Evolutionary conservation across 257 asterid species (phyloP).

Genomic region (Nemophila menziesii): DNA sequence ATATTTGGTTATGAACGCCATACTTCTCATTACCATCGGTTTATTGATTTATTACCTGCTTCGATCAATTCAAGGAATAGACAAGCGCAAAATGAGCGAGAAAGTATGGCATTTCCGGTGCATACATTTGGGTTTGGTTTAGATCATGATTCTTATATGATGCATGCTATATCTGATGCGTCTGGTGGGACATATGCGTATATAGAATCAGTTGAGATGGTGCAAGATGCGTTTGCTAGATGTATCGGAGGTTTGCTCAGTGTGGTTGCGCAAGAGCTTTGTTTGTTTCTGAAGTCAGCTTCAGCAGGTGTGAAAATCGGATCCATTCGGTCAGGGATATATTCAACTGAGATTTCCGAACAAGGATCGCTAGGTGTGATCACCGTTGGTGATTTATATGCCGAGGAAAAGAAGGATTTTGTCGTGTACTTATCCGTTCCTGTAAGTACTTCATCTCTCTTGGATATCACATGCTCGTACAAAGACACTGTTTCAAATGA

Average conservation of each 20-base stretch:
- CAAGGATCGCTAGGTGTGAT: constrained; percentile 16
- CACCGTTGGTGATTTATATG: constrained; percentile 28
- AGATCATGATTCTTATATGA: constrained; percentile 27
- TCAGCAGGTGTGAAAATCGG: constrained; percentile 24
- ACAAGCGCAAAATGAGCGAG: not conserved
- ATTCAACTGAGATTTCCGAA: not conserved
- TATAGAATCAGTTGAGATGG: constrained; percentile 24
- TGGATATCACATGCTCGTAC: not conserved
- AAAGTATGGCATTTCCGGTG: constrained; percentile 13
- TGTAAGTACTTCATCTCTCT: constrained; percentile 11
- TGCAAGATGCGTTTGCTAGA: constrained; percentile 36
- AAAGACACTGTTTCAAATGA: constrained; percentile 10
- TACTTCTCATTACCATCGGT: not conserved
- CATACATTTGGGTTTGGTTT: constrained; percentile 36
- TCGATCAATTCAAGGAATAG: not conserved
- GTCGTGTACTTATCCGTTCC: constrained; percentile 23
- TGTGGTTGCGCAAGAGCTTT: constrained; percentile 26
- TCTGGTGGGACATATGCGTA: constrained; percentile 45
- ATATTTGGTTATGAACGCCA: not conserved
- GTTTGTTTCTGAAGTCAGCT: constrained; percentile 15
- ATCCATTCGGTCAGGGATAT: constrained; percentile 10
- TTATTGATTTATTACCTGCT: not conserved
- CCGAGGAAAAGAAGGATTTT: constrained; percentile 37
- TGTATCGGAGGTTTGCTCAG: constrained; percentile 43
- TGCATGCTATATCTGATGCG: constrained; percentile 34